Evolutionary conservation across 2,329 filamentous ascomycete species (phyloP).

Genomic region (Dothideomycetes sp.): DNA sequence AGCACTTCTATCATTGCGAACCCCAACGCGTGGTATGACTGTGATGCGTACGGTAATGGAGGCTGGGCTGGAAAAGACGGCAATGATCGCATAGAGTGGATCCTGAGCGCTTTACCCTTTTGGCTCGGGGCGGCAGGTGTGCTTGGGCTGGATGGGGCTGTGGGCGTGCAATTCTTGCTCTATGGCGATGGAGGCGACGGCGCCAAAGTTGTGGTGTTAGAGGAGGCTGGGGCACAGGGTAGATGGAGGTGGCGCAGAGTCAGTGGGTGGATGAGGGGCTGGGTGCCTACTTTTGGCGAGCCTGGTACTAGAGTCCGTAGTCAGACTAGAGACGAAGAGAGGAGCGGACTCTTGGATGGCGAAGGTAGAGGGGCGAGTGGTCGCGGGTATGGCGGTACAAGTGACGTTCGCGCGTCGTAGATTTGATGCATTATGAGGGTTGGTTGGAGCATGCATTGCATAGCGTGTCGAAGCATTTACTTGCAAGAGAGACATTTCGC

Average conservation of each 20-base stretch:
- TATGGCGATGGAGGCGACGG: conserved; percentile 45
- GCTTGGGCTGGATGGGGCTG: conserved; percentile 48
- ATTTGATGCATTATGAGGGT: no score
- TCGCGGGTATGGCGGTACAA: not conserved
- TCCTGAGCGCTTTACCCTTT: conserved; percentile 48
- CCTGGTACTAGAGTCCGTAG: conserved; percentile 10
- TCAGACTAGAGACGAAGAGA: not conserved
- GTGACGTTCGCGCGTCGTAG: no score
- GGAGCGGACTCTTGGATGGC: not conserved
- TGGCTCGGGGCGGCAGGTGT: conserved; percentile 57
- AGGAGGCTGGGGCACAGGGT: conserved; percentile 30
- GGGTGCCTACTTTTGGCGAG: conserved; percentile 44
- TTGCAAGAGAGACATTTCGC: no score
- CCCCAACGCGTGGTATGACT: conserved; percentile 51
- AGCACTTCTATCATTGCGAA: conserved; percentile 51
- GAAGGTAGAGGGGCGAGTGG: not conserved
- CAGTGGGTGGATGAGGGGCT: conserved; percentile 55
- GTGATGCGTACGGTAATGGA: conserved; percentile 41
- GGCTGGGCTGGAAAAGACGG: conserved; percentile 49
- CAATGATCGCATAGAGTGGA: conserved; percentile 45
- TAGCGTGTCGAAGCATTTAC: no score
- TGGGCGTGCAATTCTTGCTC: conserved; percentile 52
- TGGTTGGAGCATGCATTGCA: no score
- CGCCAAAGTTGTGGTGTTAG: conserved; percentile 35
- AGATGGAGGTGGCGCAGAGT: conserved; percentile 43